Evolutionary conservation across 495 filamentous ascomycete genomes (phyloP), one percentile per base, ranked within the genome.

Genomic region (Penicillium arizonense): DNA sequence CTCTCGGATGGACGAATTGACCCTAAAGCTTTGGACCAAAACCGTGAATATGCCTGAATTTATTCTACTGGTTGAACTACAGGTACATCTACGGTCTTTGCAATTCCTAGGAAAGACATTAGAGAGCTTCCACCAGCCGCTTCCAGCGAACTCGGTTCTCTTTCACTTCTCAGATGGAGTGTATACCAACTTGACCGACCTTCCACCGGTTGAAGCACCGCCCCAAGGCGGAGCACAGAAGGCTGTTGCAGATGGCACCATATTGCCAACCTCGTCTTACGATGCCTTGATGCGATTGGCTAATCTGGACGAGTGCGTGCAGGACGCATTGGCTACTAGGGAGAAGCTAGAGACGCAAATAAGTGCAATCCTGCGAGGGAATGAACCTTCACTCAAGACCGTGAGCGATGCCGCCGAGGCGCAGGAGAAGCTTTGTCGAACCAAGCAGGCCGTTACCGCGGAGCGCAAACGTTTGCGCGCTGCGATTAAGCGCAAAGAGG

Each of bases 91-190:
- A 36, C 78, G 80, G 21, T 82, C 83, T 0, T 71, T 98, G 32
- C 86, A 90, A 51, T 97, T 88, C 68, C 77, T 97, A 53, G 91
- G 91, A 20, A 89, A 80, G 64, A 79, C 77, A 55, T 67, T 96
- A 12, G 87, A 91, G 46, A 85, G 78, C 66, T 84, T 87, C 47
- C 78, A 80, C 48, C 85, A 90, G 34, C 84, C 88, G n/a, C 82
- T 96, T 38, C 89, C 90, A 3, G 73, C 78, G 0, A 98, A 98
- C 65, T 89, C 86, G 49, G 77, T 97, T 18, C 72, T 97, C 13
- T 96, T 96, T 61, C 87, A 93, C 64, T 83, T 97, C 45, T 71
- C 84, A 1, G 94, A 97, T 67, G 94, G 94, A 28, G 83, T 96
- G 12, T 98, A 97, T 71, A 91, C 89, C 23, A 82, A 75, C 56